Evolutionary conservation across 805 yeast species (phyloP), one percentile per base, ranked within the genome.

Genomic region (Candida silvicultrix): DNA sequence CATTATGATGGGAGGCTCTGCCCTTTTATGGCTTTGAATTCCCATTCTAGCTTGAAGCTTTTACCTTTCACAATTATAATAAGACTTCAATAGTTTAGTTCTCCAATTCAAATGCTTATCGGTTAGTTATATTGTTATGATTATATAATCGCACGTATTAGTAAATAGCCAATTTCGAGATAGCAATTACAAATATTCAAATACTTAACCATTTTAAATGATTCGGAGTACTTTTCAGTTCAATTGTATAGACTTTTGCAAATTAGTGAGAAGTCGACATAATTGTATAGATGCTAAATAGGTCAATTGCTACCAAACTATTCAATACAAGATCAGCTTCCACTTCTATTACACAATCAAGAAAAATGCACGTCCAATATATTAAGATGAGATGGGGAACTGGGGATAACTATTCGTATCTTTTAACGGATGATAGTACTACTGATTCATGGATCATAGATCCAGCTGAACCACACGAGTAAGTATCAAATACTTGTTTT

Each of bases 371-470:
- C 55, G 76, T 94, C 47, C 74, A 79, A 55, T 67, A 84, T 28
- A 78, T 94, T 54, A 90, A 92, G 45, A 90, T 90, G 96, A 79
- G 97, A 65, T 92, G 98, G 97, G 88, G 92, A 45, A 62, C 80
- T 22, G 96, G 97, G 45, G 94, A 92, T 60, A 94, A 94, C 69
- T 94, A 90, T 67, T 76, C 90, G 55, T 94, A 94, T 62, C 63
- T 90, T 10, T 62, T 94, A 29, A 74, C 68, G 8, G 97, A 90
- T 65, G 78, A 77, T 21, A 69, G 71, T 16, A 73, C 89, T 7
- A 74, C 45, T n/a, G 74, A 80, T 48, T 78, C 96, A 5, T 86
- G 96, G 83, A 56, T 94, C 31, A 83, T 94, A 52, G 99, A 94
- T 58, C 96, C 98, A 2, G 98, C 98, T 1, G 85, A 83, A 54